Percentiles rank a stretch among this genome's conserved stretches.
phyloP scores from a whole-genome alignment of 192 early-diverging fungal species.

The Coemansia sp. region DNA sequence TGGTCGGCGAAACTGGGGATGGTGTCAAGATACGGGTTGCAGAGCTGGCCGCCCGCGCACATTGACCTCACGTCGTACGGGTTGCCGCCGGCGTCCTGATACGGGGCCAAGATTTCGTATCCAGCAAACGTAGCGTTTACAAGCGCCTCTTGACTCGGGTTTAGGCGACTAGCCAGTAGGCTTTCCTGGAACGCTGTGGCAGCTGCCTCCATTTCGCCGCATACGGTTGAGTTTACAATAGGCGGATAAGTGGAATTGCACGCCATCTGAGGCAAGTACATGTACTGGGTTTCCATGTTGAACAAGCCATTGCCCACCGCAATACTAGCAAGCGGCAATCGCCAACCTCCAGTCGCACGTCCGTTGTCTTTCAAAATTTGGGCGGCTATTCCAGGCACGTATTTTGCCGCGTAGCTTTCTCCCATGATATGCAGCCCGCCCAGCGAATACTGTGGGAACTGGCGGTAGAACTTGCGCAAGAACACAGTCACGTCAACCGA shows the following conservation, averaged over 20 bases:
- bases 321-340: constrained; percentile 66
- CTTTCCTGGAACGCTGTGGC: not conserved
- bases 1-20: constrained; percentile 75
- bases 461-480: constrained; percentile 82
- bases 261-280: constrained; percentile 71
- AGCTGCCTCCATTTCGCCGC: constrained; percentile 61
- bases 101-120: not conserved
- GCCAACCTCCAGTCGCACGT: not conserved
- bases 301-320: constrained; percentile 90
- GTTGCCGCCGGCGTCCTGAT: constrained; percentile 57
- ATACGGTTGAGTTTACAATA: constrained; percentile 63
- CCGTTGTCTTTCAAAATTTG: constrained; percentile 53
- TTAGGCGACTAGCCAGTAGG: not conserved
- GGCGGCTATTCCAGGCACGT: constrained; percentile 81
- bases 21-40: constrained; percentile 69
- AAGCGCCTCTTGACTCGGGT: constrained; percentile 1
- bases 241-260: constrained; percentile 71
- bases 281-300: constrained; percentile 77
- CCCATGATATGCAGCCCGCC: constrained; percentile 84
- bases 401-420: constrained; percentile 85
- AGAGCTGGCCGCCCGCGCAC: constrained; percentile 72
- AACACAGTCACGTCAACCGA: constrained; percentile 83
- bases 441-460: constrained; percentile 70
- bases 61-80: constrained; percentile 88
- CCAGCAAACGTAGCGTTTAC: constrained; percentile 35